These are phyloP conservation scores for Apophysomyces elegans DNA, from an alignment of 371 early-diverging fungal genomes.

Conservation along the genomic window DNA sequence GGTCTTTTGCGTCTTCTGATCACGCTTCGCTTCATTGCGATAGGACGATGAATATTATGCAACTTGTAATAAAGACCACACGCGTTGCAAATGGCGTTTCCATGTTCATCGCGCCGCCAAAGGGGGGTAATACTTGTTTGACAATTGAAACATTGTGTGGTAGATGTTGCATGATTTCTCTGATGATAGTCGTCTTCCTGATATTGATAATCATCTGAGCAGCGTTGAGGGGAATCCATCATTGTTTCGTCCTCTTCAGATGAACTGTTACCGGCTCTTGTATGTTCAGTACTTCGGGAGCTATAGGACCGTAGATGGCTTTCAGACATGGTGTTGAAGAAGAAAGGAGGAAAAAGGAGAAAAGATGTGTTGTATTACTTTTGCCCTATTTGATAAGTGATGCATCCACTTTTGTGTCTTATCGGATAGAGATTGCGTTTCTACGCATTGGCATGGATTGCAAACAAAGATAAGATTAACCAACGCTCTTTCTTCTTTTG, in stretches of 20 bases:
- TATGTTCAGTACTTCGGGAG: background rate
- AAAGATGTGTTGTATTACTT: constrained; percentile 10
- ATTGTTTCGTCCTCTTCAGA: background rate
- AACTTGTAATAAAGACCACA: constrained; percentile 87
- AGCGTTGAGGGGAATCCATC: constrained; percentile 19
- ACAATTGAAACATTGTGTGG: constrained; percentile 74
- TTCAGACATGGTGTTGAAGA: background rate
- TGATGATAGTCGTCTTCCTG: constrained; percentile 17
- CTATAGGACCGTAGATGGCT: background rate
- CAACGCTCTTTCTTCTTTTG: constrained; percentile 5
- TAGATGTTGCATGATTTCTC: constrained; percentile 23
- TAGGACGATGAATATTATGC: constrained; percentile 75
- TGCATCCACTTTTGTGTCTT: constrained; percentile 4
- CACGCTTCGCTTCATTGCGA: constrained; percentile 78
- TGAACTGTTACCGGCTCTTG: background rate
- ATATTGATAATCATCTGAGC: constrained; percentile 16
- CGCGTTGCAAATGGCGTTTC: constrained; percentile 84
- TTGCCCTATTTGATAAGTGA: background rate
- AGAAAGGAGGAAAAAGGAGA: constrained; percentile 5
- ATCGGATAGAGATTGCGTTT: constrained; percentile 7
- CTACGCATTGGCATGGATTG: constrained; percentile 5
- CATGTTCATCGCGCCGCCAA: constrained; percentile 85
- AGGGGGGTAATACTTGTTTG: constrained; percentile 83
- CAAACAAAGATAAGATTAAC: constrained; percentile 15
- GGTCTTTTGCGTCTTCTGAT: constrained; percentile 83